Evolutionary conservation across 1,284 basidiomycete genomes (phyloP), one percentile per base, ranked within the genome.

Genomic region (Cutaneotrichosporon cavernicola): DNA sequence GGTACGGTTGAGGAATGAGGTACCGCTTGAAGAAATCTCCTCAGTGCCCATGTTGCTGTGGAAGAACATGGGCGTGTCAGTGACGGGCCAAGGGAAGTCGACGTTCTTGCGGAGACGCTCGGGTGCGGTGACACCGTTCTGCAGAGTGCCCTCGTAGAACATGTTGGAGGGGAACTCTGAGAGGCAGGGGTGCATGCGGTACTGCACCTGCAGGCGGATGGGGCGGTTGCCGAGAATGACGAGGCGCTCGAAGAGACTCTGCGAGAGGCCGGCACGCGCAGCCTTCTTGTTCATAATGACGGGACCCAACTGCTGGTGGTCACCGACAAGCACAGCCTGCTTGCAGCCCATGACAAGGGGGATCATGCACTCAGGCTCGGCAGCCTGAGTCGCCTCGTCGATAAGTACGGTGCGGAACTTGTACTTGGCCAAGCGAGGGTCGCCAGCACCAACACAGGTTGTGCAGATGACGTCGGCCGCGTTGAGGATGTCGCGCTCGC

Each of bases 201-300:
- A 99, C 81, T 99, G 97, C 52, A 99, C 97, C 82, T 99, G 94
- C 40, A 99, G 86, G 67, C 97, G 93, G 74, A 99, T 99, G 21
- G 97, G 97, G 30, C 93, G 87, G 80, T 99, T 99, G 56, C 90
- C 90, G 62, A 99, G 88, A 58, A 97, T 86, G 69, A 99, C 94
- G 58, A 99, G 88, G 46, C 97, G 90, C 80, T 99, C 97, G 75
- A 99, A 99, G 30, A 99, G 88, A 1, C 95, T 98, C 78, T 98
- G 95, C 0, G 94, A 97, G 51, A 99, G 85, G 34, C 97, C 97
- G 0, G 97, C 97, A 16, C 93, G 89, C 0, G 97, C 97, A 1
- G 96, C 97, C 79, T 99, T 98, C 86, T 98, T 99, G 87, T 98
- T 99, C 97, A 99, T 99, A 79, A 99, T 98, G 72, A 98, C 97